phyloP scores from a whole-genome alignment of 1,284 basidiomycete genomes.

The Tilletia horrida region DNA sequence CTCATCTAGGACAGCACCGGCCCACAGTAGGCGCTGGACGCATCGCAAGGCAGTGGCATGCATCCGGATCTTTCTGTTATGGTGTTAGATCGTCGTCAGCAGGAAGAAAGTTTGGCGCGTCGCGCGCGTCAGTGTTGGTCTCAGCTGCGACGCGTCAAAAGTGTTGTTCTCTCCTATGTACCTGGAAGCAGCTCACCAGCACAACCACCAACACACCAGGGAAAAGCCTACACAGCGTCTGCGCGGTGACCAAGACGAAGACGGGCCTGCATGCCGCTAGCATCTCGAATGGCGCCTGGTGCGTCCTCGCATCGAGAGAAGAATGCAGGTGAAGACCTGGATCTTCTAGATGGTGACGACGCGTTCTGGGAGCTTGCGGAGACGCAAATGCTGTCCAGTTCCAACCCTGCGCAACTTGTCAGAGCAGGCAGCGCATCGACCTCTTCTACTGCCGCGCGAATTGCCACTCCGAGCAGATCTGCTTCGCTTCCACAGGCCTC shows the following conservation, averaged over 20 bases:
- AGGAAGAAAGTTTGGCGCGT: neutral
- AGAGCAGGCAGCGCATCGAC: neutral
- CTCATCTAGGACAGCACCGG: conserved; percentile 18
- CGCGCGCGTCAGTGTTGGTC: neutral
- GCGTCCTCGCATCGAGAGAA: too few relatives aligned
- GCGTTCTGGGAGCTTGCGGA: conserved; percentile 9
- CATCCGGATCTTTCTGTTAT: neutral
- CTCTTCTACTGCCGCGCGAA: too few relatives aligned
- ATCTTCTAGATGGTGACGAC: conserved; percentile 15
- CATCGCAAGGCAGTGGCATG: neutral
- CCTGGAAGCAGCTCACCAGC: too few relatives aligned
- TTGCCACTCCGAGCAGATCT: neutral
- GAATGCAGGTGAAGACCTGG: neutral
- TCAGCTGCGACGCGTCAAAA: too few relatives aligned
- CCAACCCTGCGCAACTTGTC: neutral
- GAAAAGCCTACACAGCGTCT: too few relatives aligned
- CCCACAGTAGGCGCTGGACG: conserved; percentile 19
- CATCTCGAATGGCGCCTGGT: too few relatives aligned
- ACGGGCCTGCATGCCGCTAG: too few relatives aligned
- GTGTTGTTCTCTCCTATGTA: too few relatives aligned
- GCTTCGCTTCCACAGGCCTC: too few relatives aligned
- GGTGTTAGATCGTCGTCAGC: neutral
- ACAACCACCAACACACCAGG: too few relatives aligned
- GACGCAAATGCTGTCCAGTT: neutral
- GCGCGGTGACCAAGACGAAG: too few relatives aligned